These are phyloP conservation scores for Arthrocladium fulminans DNA, from an alignment of 2,329 filamentous ascomycete genomes.

Conservation along the genomic window DNA sequence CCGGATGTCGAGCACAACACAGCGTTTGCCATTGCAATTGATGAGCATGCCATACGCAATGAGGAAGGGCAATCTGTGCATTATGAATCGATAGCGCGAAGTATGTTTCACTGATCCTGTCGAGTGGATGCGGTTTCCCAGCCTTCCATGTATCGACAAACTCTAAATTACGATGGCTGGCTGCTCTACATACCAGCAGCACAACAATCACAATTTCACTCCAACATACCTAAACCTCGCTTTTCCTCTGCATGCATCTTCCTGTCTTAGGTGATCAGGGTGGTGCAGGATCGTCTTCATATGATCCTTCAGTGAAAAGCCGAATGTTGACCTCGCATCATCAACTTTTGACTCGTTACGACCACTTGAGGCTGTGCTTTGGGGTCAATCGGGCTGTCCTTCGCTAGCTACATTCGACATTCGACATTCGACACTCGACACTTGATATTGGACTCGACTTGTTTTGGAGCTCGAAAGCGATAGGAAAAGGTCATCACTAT, in stretches of 20 bases:
- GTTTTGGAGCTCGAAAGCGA: background rate
- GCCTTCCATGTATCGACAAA: slow-evolving; percentile 1
- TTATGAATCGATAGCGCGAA: background rate
- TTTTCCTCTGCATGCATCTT: slow-evolving; percentile 2
- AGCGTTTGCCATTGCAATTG: slow-evolving; percentile 4
- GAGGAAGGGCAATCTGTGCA: background rate
- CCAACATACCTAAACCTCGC: background rate
- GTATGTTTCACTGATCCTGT: slow-evolving; percentile 1
- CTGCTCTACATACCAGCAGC: slow-evolving; percentile 1
- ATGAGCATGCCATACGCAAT: background rate
- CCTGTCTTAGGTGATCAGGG: background rate
- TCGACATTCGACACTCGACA: background rate
- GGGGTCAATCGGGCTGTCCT: too few species aligned
- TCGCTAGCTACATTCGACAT: background rate
- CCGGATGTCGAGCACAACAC: too few species aligned
- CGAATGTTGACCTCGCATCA: background rate
- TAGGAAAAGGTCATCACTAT: slow-evolving; percentile 10
- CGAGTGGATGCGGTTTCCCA: background rate
- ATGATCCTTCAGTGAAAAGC: background rate
- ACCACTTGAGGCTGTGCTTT: slow-evolving; percentile 2
- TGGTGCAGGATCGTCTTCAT: background rate
- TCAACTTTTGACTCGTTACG: background rate
- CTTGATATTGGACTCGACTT: background rate
- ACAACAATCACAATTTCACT: background rate
- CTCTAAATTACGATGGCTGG: slow-evolving; percentile 8